These are phyloP conservation scores for Gossypium bickii DNA, from an alignment of 345 rosid species.

Conservation along the genomic window DNA sequence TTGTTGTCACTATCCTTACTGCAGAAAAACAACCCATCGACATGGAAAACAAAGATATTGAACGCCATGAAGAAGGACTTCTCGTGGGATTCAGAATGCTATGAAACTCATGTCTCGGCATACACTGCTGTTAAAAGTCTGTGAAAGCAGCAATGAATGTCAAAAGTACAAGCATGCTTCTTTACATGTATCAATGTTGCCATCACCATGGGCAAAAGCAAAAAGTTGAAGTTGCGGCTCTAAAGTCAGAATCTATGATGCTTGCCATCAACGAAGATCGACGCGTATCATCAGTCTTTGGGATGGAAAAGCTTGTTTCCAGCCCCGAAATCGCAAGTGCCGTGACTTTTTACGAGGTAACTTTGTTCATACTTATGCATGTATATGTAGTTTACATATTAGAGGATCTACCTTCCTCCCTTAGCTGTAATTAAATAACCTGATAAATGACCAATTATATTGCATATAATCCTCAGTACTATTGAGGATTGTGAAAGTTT, in stretches of 20 bases:
- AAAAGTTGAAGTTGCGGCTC: background rate
- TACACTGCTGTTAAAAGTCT: slow-evolving; percentile 42
- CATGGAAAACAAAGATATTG: slow-evolving; percentile 43
- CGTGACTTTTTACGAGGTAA: background rate
- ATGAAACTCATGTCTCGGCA: slow-evolving; percentile 57
- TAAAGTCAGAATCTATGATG: background rate
- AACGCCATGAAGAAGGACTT: slow-evolving; percentile 62
- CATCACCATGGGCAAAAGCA: background rate
- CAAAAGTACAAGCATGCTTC: background rate
- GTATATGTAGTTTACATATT: background rate
- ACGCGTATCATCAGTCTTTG: background rate
- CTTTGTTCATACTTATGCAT: background rate
- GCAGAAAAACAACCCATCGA: slow-evolving; percentile 40
- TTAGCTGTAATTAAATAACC: background rate
- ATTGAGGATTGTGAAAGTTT: background rate
- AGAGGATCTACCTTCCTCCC: background rate
- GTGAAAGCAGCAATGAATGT: slow-evolving; percentile 27
- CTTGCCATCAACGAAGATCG: background rate
- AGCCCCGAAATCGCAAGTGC: too few relatives aligned
- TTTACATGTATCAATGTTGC: background rate
- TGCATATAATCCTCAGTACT: background rate
- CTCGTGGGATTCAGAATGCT: slow-evolving; percentile 61
- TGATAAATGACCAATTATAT: background rate
- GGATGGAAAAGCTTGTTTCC: background rate
- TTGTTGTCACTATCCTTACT: background rate